Conservation (phyloP, 306 rosid species). For the Boehmeria nivea region DNA sequence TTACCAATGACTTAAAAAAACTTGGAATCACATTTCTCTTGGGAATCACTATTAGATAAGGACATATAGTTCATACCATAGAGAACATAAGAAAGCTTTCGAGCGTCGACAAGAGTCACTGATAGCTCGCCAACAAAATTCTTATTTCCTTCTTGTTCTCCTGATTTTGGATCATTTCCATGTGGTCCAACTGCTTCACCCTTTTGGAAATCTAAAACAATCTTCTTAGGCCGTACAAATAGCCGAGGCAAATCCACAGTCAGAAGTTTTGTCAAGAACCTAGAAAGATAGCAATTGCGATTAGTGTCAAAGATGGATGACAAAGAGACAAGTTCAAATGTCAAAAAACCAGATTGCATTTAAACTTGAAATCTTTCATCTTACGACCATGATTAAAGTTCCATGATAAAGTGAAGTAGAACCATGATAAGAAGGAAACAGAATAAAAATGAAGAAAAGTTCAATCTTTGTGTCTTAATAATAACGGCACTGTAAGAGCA, state of each 20-base stretch:
- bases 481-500: too few species aligned
- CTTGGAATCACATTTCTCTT: slow-evolving; percentile 1
- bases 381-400: too few species aligned
- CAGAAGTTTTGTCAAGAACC: slow-evolving; percentile 97
- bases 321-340: too few species aligned
- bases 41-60: slow-evolving; percentile 11
- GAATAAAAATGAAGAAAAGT: too few species aligned
- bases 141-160: slow-evolving; percentile 91
- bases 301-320: background rate
- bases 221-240: slow-evolving; percentile 98
- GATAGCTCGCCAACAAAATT: slow-evolving; percentile 95
- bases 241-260: slow-evolving; percentile 85
- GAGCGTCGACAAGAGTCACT: slow-evolving; percentile 90
- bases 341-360: too few species aligned
- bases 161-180: slow-evolving; percentile 53
- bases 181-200: slow-evolving; percentile 93
- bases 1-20: background rate
- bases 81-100: slow-evolving; percentile 76
- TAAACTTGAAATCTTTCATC: too few species aligned
- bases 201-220: slow-evolving; percentile 88
- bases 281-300: slow-evolving; percentile 21
- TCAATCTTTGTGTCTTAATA: too few species aligned
- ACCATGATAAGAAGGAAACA: too few species aligned
- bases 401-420: too few species aligned
- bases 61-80: slow-evolving; percentile 51